Base-by-base conservation (phyloP, 2,329 filamentous ascomycete genomes). In the Nemania diffusa region DNA sequence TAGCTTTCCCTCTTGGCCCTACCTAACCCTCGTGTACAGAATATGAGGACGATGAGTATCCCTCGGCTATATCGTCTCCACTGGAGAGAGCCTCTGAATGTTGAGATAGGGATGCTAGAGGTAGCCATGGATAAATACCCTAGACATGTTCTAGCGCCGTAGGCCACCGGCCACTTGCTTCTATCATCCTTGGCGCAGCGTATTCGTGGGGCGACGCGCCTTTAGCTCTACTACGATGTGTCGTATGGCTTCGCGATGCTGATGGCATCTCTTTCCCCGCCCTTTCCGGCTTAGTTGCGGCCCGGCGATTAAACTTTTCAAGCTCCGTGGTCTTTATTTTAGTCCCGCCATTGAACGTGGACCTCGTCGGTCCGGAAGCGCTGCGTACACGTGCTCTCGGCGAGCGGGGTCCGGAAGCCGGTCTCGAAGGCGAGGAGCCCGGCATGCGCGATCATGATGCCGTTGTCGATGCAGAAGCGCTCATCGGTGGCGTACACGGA, bases 401-500 rank as follows among this genome's bases (percentile, higher is more conserved):
- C 89, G 53, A 98, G 78, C 7, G 86, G 82, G 1, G 94, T 97
- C 67, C 81, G 85, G 76, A 93, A 94, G 1, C 95, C 95, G 17
- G 90, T 94, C 79, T 90, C 85, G 78, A 92, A 96, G 1, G 94
- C 94, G 75, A 97, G 79, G 74, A 99, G 81, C 1, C 96, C 96
- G 1, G 96, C 96, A 79, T 99, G 95, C 1, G 96, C 96, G 82
- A 99, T 99, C 96, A 99, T 99, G 77, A 99, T 98, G 56, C 96
- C 96, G 75, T 99, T 99, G 80, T 99, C 96, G 74, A 99, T 99
- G 79, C 96, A 99, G 79, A 97, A 99, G 52, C 96, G 86, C 84
- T 99, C 96, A 78, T 99, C 96, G 0, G 95, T 98, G 26, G 96
- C 94, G 81, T 92, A 97, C 3, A 98, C 93, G 75, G 89, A 94